Conservation (phyloP, 495 filamentous ascomycete species). For the Polyplosphaeria fusca region DNA sequence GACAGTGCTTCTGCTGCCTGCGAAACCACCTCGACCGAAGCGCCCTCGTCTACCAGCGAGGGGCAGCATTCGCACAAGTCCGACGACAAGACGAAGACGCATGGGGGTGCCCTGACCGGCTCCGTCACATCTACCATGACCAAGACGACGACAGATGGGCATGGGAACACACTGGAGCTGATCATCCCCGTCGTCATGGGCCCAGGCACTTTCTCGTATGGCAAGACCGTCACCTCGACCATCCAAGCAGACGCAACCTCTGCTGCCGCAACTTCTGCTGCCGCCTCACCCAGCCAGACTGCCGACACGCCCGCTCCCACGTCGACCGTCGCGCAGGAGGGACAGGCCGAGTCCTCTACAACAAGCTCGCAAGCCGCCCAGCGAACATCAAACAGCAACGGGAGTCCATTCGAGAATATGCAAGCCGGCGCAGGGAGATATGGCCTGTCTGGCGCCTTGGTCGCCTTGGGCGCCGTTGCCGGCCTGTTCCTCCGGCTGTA, state of each 20-base stretch:
- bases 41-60: slow-evolving; percentile 3
- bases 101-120: background rate
- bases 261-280: background rate
- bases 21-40: background rate
- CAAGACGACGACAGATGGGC: slow-evolving; percentile 17
- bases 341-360: slow-evolving; percentile 6
- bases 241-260: background rate
- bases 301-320: background rate
- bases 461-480: slow-evolving; percentile 2
- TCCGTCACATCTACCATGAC: slow-evolving; percentile 7
- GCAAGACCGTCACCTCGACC: slow-evolving; percentile 10
- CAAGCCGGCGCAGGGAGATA: slow-evolving; percentile 16
- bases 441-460: background rate
- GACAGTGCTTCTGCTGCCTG: slow-evolving; percentile 4
- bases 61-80: slow-evolving; percentile 9
- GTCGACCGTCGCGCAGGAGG: background rate
- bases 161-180: slow-evolving; percentile 14
- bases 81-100: background rate
- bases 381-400: slow-evolving; percentile 13
- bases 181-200: slow-evolving; percentile 21
- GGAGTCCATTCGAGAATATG: slow-evolving; percentile 24
- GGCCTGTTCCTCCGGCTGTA: slow-evolving; percentile 10
- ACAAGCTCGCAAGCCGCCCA: background rate
- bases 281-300: slow-evolving; percentile 8
- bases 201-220: slow-evolving; percentile 2